phyloP scores from a whole-genome alignment of 345 rosid species.

The Angophora floribunda region DNA sequence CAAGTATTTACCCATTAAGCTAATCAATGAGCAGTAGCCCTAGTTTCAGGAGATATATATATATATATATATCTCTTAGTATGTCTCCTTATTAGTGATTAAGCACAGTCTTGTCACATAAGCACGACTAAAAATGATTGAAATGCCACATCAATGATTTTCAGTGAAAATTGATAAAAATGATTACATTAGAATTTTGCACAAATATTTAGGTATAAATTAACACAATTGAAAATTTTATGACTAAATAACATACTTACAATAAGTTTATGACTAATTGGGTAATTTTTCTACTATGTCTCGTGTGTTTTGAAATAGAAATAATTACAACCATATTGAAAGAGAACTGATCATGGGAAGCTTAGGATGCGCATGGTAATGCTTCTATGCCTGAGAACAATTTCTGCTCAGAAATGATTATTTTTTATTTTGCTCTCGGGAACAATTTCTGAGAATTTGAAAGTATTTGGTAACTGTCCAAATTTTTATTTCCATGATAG shows the following conservation, averaged over 20 bases:
- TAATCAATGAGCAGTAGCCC: not conserved
- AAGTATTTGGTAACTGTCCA: too few species aligned
- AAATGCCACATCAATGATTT: not conserved
- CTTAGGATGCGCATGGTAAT: too few species aligned
- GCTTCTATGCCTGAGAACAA: too few species aligned
- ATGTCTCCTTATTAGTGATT: not conserved
- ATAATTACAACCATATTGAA: too few species aligned
- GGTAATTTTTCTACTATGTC: not conserved
- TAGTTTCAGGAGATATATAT: not conserved
- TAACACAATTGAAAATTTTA: not conserved
- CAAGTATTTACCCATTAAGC: not conserved
- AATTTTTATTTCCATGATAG: too few species aligned
- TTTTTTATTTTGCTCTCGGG: too few species aligned
- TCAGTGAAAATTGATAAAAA: not conserved
- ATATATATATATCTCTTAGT: too few species aligned
- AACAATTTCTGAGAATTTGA: too few species aligned
- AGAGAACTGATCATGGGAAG: too few species aligned
- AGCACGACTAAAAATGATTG: not conserved
- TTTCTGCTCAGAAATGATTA: too few species aligned
- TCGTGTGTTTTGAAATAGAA: too few species aligned
- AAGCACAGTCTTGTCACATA: not conserved
- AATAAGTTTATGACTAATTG: not conserved
- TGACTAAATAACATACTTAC: not conserved
- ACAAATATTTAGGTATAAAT: not conserved
- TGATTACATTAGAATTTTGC: rapidly evolving